Evolutionary conservation across 2,329 filamentous ascomycete genomes (phyloP), one percentile per base, ranked within the genome.

Genomic region (Penicillium expansum): DNA sequence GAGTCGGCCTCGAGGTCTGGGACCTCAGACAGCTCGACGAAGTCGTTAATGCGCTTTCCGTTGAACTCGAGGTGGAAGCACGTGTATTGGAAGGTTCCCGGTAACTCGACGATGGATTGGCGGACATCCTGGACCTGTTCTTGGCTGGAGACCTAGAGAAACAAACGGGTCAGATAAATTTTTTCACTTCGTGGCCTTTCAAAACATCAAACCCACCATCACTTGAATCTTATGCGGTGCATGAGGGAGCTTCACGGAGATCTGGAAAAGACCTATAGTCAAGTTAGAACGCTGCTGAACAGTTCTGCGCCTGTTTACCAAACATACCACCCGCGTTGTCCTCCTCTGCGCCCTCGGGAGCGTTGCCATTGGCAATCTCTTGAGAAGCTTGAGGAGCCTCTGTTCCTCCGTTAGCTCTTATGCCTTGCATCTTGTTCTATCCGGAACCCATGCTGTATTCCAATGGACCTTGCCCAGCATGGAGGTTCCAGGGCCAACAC

Each of bases 91-190:
- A 97, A 94, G 50, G 93, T 95, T 58, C 88, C 83, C 5, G 94
- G 94, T 48, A 92, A 83, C 77, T 99, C 94, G 77, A 97, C 92
- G 73, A 99, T 90, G 61, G 92, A 93, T 77, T 97, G 94, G 65
- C 94, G 90, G 67, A 99, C 87, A 80, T 99, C 94, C 77, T 97
- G 94, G 60, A 97, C 88, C 75, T 97, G 93, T 78, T 99, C 95
- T 81, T 96, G 90, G 64, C 88, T 88, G 41, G 91, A 93, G 55
- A 96, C 90, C 90, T 94, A 68, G 48, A 48, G 55, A 59, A 53
- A 53, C 20, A 35, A 44, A 32, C 59, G 55, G 56, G 52, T 57
- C 61, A 76, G 58, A 74, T 67, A 58, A 29, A 43, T 32, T 39
- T 7, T 16, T 57, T 5, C 20, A 27, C 30, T 52, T 51, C 49